phyloP scores from a whole-genome alignment of 495 filamentous ascomycete genomes.

The Daldinia vernicosa region DNA sequence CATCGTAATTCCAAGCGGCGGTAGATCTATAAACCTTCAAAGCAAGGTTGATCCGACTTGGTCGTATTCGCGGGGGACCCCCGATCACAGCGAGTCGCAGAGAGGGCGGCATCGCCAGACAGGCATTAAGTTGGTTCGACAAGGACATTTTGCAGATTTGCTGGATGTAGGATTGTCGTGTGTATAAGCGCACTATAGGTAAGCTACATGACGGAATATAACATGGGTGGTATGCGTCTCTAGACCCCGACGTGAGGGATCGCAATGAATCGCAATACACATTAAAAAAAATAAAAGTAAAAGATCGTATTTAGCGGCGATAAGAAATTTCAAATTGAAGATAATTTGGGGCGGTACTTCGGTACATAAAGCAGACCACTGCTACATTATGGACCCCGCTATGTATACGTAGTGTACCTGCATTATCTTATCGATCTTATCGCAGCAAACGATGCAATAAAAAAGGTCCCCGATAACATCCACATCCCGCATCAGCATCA shows the following conservation, averaged over 20 bases:
- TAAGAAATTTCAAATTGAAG: background rate
- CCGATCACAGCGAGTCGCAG: constrained; percentile 35
- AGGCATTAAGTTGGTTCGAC: constrained; percentile 28
- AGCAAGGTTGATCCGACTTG: background rate
- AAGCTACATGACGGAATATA: background rate
- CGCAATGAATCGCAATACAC: background rate
- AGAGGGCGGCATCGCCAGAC: constrained; percentile 41
- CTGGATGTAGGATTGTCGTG: background rate
- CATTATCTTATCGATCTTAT: constrained; percentile 33
- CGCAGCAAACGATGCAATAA: background rate
- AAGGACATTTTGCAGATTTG: constrained; percentile 16
- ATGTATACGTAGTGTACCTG: background rate
- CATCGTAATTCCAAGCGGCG: constrained; percentile 14
- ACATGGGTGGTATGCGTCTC: too few species aligned
- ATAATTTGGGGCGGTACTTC: background rate
- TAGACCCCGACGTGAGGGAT: background rate
- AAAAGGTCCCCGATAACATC: background rate
- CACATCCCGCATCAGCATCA: background rate
- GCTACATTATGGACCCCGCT: constrained; percentile 2
- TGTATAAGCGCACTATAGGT: background rate
- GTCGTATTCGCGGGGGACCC: constrained; percentile 24
- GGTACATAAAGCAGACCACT: background rate
- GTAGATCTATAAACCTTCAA: constrained; percentile 4
- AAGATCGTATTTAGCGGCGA: background rate
- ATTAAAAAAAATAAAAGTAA: background rate